phyloP scores from a whole-genome alignment of 306 rosid species.

The Lablab purpureus region DNA sequence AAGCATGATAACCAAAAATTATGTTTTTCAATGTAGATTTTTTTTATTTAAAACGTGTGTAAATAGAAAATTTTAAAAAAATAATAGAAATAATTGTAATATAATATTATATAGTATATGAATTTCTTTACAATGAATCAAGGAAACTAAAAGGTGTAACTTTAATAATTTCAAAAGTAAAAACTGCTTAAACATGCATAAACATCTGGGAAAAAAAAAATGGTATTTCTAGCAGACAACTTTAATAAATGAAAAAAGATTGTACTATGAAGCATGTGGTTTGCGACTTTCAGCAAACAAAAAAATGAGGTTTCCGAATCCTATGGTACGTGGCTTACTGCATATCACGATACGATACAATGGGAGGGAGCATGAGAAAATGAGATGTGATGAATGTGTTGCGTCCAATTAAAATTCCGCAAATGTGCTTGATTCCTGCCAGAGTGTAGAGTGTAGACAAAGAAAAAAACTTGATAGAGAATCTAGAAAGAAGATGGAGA shows the following conservation, averaged over 20 bases:
- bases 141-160: no score
- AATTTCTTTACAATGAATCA: no score
- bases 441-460: slow-evolving; percentile 31
- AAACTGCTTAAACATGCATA: background rate
- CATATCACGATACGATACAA: background rate
- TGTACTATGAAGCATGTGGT: background rate
- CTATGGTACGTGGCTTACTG: background rate
- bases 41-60: no score
- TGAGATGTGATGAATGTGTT: background rate
- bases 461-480: slow-evolving; percentile 36
- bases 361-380: slow-evolving; percentile 10
- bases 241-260: background rate
- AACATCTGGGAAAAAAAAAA: background rate
- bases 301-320: background rate
- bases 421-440: background rate
- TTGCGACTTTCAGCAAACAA: background rate
- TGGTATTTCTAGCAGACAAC: background rate
- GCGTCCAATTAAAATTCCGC: background rate
- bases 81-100: no score
- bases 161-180: background rate
- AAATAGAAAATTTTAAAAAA: no score
- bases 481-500: slow-evolving; percentile 28
- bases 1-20: no score
- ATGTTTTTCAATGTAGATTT: no score
- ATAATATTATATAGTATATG: no score